These are phyloP conservation scores for Elaeagnus macrophylla DNA, from an alignment of 306 rosid species.

Conservation along the genomic window DNA sequence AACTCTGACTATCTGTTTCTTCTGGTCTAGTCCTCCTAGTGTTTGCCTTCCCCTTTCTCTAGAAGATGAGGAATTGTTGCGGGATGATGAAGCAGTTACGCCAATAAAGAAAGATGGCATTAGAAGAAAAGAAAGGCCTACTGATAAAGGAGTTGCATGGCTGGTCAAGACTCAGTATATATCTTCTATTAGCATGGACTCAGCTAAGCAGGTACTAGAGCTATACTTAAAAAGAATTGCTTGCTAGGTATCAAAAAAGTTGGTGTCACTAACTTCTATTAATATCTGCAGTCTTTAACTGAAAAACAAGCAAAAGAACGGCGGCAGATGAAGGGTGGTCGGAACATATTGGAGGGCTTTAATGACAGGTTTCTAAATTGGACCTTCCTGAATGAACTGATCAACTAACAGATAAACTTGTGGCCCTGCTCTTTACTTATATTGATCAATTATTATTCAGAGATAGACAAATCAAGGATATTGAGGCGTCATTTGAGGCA, in stretches of 20 bases:
- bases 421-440: constrained; percentile 4
- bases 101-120: constrained; percentile 87
- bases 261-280: constrained; percentile 17
- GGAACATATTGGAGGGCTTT: constrained; percentile 54
- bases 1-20: constrained; percentile 25
- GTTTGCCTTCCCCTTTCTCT: constrained; percentile 59
- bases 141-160: constrained; percentile 99
- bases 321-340: constrained; percentile 83
- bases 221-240: constrained; percentile 5
- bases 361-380: constrained; percentile 50
- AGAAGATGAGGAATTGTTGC: constrained; percentile 90
- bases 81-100: constrained; percentile 66
- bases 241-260: constrained; percentile 12
- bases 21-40: constrained; percentile 64
- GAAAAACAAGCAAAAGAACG: constrained; percentile 96
- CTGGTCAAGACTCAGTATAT: constrained; percentile 96
- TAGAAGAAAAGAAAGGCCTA: constrained; percentile 84
- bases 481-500: constrained; percentile 97
- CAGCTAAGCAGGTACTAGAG: constrained; percentile 70
- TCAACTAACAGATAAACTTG: constrained; percentile 3
- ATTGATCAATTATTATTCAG: constrained; percentile 31
- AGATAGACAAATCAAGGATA: constrained; percentile 91
- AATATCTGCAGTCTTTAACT: constrained; percentile 61
- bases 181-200: constrained; percentile 90
- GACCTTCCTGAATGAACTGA: constrained; percentile 3